These are phyloP conservation scores for Termitomyces bulborhizus DNA, from an alignment of 768 basidiomycete species.

Conservation along the genomic window DNA sequence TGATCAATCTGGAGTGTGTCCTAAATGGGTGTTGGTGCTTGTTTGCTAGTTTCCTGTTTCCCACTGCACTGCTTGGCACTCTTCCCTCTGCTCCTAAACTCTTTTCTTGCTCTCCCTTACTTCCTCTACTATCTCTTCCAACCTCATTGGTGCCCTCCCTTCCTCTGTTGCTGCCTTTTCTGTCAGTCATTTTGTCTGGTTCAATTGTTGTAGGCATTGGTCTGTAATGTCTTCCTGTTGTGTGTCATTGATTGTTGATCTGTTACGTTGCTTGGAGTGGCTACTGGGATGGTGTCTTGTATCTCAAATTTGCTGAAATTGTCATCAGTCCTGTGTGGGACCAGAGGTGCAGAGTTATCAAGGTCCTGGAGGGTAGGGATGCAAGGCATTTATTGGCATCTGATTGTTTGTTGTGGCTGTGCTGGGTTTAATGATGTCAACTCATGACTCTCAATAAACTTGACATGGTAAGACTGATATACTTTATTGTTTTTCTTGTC, in stretches of 20 bases:
- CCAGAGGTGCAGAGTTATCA: background rate
- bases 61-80: background rate
- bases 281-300: background rate
- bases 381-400: background rate
- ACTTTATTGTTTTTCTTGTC: no score
- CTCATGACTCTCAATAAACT: no score
- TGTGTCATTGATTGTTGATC: background rate
- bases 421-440: background rate
- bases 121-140: background rate
- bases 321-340: background rate
- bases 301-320: background rate
- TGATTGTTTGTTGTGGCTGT: background rate
- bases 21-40: background rate
- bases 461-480: no score
- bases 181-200: no score
- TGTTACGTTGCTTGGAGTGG: no score
- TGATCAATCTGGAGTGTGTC: background rate
- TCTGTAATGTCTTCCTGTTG: background rate
- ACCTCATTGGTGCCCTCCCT: background rate
- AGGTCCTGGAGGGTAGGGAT: background rate
- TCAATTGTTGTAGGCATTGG: background rate
- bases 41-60: background rate
- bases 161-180: no score
- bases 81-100: background rate
- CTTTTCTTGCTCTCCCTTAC: background rate